phyloP scores from a whole-genome alignment of 2,329 filamentous ascomycete genomes.

The Cladosporium sp. region DNA sequence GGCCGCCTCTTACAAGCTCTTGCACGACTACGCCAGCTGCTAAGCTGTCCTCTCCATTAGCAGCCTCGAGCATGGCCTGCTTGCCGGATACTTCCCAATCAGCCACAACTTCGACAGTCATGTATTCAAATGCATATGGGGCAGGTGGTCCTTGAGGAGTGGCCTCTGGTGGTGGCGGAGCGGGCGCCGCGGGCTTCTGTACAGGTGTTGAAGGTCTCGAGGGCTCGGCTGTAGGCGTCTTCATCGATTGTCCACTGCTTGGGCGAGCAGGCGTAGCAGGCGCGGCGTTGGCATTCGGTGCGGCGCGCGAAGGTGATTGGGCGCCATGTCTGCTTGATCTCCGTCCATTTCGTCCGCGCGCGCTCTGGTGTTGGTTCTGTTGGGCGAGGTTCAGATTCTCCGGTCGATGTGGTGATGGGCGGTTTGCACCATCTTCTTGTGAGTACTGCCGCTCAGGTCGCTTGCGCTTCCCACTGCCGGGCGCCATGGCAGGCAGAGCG shows the following conservation, averaged over 20 bases:
- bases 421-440: constrained; percentile 38
- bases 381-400: constrained; percentile 50
- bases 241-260: background rate
- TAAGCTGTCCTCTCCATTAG: constrained; percentile 58
- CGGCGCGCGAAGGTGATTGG: constrained; percentile 7
- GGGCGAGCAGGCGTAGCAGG: constrained; percentile 5
- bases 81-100: constrained; percentile 67
- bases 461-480: constrained; percentile 51
- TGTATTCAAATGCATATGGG: constrained; percentile 66
- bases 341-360: constrained; percentile 14
- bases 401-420: constrained; percentile 50
- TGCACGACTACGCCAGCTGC: constrained; percentile 72
- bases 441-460: constrained; percentile 44
- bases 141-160: constrained; percentile 18
- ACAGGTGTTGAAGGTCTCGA: constrained; percentile 14
- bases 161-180: constrained; percentile 14
- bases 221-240: constrained; percentile 10
- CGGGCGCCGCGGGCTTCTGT: constrained; percentile 11
- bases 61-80: constrained; percentile 62
- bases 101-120: constrained; percentile 66
- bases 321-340: constrained; percentile 1
- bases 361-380: constrained; percentile 38
- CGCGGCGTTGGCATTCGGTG: background rate
- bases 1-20: constrained; percentile 73
- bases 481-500: constrained; percentile 23